phyloP scores from a whole-genome alignment of 208 protist species.

The Trypanosoma scelopori region DNA sequence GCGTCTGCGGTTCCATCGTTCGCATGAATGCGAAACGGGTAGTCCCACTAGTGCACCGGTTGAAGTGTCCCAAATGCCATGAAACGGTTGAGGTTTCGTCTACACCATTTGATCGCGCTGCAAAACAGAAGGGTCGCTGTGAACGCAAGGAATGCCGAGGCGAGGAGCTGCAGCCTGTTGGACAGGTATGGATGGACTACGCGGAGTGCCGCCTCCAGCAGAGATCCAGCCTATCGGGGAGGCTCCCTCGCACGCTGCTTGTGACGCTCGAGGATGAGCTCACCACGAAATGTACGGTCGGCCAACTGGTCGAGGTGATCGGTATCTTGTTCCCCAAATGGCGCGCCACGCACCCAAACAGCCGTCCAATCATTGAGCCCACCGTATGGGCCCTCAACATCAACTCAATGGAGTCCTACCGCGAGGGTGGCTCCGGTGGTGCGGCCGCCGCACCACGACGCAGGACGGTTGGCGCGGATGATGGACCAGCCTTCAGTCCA shows the following conservation, averaged over 20 bases:
- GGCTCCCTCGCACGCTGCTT: conserved; percentile 72
- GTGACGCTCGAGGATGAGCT: conserved; percentile 88
- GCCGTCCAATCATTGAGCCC: conserved; percentile 71
- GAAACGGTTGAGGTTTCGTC: conserved; percentile 45
- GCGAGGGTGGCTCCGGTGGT: conserved; percentile 36
- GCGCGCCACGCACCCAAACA: conserved; percentile 59
- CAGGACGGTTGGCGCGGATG: conserved; percentile 25
- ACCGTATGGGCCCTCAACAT: conserved; percentile 80
- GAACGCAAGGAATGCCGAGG: conserved; percentile 50
- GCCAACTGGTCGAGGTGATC: conserved; percentile 84
- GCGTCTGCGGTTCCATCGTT: conserved; percentile 81
- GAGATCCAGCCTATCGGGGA: conserved; percentile 67
- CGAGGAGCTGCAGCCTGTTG: conserved; percentile 70
- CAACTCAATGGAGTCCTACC: conserved; percentile 75
- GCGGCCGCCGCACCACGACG: conserved; percentile 17
- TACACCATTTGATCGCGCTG: conserved; percentile 66
- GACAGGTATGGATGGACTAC: conserved; percentile 89
- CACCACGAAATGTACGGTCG: conserved; percentile 72
- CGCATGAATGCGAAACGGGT: conserved; percentile 80
- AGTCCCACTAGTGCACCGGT: conserved; percentile 61
- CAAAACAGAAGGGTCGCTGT: conserved; percentile 45
- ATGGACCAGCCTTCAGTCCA: conserved; percentile 65
- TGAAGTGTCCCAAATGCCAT: conserved; percentile 74
- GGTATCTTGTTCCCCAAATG: conserved; percentile 78
- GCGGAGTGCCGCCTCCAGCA: conserved; percentile 88